phyloP scores from a whole-genome alignment of 257 asterid genomes.

The Scutellaria galericulata region DNA sequence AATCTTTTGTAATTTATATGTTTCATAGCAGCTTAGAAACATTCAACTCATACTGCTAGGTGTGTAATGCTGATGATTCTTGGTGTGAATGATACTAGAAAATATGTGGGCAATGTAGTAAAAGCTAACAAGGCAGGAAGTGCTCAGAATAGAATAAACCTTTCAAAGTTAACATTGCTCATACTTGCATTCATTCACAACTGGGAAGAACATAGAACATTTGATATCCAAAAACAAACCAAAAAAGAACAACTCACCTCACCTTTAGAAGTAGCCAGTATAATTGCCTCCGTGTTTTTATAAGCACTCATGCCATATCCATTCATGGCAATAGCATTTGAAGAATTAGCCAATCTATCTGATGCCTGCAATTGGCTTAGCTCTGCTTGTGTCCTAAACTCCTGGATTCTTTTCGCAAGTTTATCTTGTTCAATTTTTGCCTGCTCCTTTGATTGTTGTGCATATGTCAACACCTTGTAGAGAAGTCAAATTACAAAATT shows the following conservation, averaged over 20 bases:
- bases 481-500: slow-evolving; percentile 12
- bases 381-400: slow-evolving; percentile 88
- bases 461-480: slow-evolving; percentile 85
- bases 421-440: slow-evolving; percentile 88
- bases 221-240: slow-evolving; percentile 29
- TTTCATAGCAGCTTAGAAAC: slow-evolving; percentile 1
- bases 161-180: slow-evolving; percentile 8
- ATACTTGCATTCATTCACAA: slow-evolving; percentile 23
- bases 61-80: slow-evolving; percentile 20
- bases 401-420: slow-evolving; percentile 96
- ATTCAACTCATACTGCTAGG: neutral
- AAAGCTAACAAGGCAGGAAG: slow-evolving; percentile 24
- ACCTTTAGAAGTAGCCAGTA: slow-evolving; percentile 79
- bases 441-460: slow-evolving; percentile 96
- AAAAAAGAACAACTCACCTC: slow-evolving; percentile 61
- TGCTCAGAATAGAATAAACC: neutral
- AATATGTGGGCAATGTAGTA: neutral
- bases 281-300: slow-evolving; percentile 72
- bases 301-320: slow-evolving; percentile 69
- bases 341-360: slow-evolving; percentile 59
- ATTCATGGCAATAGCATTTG: slow-evolving; percentile 63
- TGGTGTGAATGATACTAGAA: neutral
- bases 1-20: neutral
- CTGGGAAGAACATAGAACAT: slow-evolving; percentile 17
- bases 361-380: slow-evolving; percentile 72